Conservation (phyloP, 805 yeast genomes). For the Yarrowia keelungensis region DNA sequence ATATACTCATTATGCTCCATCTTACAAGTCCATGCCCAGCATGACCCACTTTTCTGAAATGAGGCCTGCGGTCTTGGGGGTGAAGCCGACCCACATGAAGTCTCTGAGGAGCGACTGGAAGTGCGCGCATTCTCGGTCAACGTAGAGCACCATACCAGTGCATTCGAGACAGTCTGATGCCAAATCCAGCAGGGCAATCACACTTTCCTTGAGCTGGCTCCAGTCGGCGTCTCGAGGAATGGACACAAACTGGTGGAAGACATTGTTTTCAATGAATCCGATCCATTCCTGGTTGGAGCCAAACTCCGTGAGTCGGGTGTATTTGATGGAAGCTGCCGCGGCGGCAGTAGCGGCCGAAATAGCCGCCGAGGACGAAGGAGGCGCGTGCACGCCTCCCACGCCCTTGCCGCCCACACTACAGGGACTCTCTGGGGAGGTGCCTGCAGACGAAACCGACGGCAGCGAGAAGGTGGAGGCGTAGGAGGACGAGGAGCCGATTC, state of each 20-base stretch:
- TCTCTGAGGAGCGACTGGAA: constrained; percentile 27
- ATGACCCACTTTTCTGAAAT: constrained; percentile 37
- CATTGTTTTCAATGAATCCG: constrained; percentile 35
- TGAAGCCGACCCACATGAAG: constrained; percentile 39
- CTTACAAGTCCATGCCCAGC: constrained; percentile 32
- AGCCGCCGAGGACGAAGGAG: constrained; percentile 14
- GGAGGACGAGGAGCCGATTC: constrained; percentile 33
- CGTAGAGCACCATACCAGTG: constrained; percentile 28
- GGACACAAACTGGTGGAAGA: constrained; percentile 36
- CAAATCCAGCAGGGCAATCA: constrained; percentile 31
- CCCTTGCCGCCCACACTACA: constrained; percentile 7
- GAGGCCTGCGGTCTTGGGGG: constrained; percentile 25
- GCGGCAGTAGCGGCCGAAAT: neutral
- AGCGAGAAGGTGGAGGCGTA: constrained; percentile 36
- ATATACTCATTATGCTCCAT: neutral
- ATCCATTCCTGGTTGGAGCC: constrained; percentile 36
- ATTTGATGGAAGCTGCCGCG: constrained; percentile 17
- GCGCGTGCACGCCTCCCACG: neutral
- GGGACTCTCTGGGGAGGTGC: constrained; percentile 36
- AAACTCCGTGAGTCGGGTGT: constrained; percentile 29
- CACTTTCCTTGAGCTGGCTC: constrained; percentile 33
- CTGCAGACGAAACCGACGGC: constrained; percentile 37
- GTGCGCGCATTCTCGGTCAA: constrained; percentile 25
- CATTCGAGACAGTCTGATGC: constrained; percentile 38
- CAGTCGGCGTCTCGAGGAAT: constrained; percentile 31